phyloP scores from a whole-genome alignment of 2,329 filamentous ascomycete genomes.

The Apiospora phragmitis region DNA sequence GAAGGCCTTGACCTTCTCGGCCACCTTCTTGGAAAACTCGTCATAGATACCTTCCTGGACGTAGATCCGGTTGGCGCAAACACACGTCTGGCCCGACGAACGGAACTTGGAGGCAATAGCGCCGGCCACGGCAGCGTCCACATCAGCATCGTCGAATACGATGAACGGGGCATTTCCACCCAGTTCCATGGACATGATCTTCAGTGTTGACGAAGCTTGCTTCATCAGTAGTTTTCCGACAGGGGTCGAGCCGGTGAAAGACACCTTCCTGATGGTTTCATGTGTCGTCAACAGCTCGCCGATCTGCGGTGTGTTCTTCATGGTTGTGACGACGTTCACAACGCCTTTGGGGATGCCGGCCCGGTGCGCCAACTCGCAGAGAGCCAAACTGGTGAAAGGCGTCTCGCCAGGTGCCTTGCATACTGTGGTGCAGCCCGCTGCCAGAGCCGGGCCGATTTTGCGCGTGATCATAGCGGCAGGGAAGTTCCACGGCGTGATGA shows the following conservation, averaged over 20 bases:
- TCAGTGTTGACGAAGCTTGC: slow-evolving; percentile 81
- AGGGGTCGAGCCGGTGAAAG: slow-evolving; percentile 81
- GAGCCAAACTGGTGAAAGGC: slow-evolving; percentile 83
- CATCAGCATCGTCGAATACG: slow-evolving; percentile 91
- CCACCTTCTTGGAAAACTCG: slow-evolving; percentile 67
- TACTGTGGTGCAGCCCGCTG: slow-evolving; percentile 94
- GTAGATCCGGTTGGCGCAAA: slow-evolving; percentile 83
- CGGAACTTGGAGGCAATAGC: slow-evolving; percentile 90
- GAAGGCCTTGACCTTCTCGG: slow-evolving; percentile 72
- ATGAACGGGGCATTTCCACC: slow-evolving; percentile 96
- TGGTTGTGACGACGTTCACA: slow-evolving; percentile 81
- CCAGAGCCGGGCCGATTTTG: slow-evolving; percentile 73
- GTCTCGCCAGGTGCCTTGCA: slow-evolving; percentile 91
- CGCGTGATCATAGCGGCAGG: slow-evolving; percentile 74
- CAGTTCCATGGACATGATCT: slow-evolving; percentile 83
- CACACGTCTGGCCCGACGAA: slow-evolving; percentile 92
- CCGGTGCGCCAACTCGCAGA: slow-evolving; percentile 82
- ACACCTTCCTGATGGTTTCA: slow-evolving; percentile 80
- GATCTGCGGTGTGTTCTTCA: slow-evolving; percentile 77
- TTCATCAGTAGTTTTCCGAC: slow-evolving; percentile 82
- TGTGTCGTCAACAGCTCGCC: slow-evolving; percentile 76
- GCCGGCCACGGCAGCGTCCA: slow-evolving; percentile 80
- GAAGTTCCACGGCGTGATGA: slow-evolving; percentile 92
- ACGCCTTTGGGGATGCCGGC: slow-evolving; percentile 90
- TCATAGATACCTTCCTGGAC: slow-evolving; percentile 80